phyloP scores from a whole-genome alignment of 257 asterid species.

The Ehretia macrophylla region DNA sequence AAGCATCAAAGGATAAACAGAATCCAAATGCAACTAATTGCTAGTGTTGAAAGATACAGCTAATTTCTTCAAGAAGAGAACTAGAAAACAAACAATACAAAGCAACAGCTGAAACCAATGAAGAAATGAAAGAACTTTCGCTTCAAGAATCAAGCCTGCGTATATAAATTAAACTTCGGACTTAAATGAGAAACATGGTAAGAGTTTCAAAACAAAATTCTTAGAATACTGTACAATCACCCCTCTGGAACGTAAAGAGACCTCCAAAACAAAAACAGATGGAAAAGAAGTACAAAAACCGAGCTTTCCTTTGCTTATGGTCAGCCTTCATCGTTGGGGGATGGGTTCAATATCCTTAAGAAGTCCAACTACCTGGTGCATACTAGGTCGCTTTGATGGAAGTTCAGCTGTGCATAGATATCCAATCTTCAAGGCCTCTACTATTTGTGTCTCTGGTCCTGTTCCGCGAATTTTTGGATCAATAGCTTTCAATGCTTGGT shows the following conservation, averaged over 20 bases:
- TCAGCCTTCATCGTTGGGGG: neutral
- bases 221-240: neutral
- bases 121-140: neutral
- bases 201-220: neutral
- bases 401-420: conserved; percentile 29
- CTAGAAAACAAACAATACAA: neutral
- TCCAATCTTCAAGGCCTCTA: conserved; percentile 31
- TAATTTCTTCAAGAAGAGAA: neutral
- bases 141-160: neutral
- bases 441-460: conserved; percentile 17
- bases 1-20: neutral
- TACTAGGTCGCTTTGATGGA: conserved; percentile 28
- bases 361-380: conserved; percentile 34
- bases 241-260: neutral
- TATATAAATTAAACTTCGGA: too few relatives aligned
- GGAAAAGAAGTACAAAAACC: too few relatives aligned
- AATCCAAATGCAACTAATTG: neutral
- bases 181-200: too few relatives aligned
- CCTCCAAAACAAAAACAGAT: neutral
- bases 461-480: conserved; percentile 26
- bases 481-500: conserved; percentile 21
- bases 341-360: conserved; percentile 23
- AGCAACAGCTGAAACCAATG: neutral
- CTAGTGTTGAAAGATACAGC: neutral
- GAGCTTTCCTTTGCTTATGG: neutral